Evolutionary conservation across 2,329 filamentous ascomycete genomes (phyloP), one percentile per base, ranked within the genome.

Genomic region (Exophiala sp.): DNA sequence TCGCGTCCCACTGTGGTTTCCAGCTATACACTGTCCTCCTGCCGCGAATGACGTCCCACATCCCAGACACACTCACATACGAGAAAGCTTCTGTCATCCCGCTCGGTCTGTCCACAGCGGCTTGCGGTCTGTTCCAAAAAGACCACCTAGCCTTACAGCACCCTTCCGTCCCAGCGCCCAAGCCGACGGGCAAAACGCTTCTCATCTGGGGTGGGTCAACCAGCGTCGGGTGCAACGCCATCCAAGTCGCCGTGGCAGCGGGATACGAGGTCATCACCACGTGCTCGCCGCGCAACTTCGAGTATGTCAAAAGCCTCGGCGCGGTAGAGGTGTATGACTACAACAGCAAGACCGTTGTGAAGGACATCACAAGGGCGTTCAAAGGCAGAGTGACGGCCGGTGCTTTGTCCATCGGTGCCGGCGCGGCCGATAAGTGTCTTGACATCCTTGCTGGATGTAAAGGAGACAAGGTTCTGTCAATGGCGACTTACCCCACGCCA

Each of bases 171-270:
- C 42, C 35, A 5, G 7, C 34, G 18, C 16, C 16, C 16, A 24
- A 46, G n/a, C 20, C 29, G 1, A 54, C 42, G 14, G 50, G 46
- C 14, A 34, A 57, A 18, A 36, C 40, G 14, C 3, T 60, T 10
- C 47, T 76, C 20, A 55, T 77, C 12, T 76, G 72, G 71, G 75
- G 75, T 24, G 75, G 70, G 3, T 68, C 71, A 3, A 71, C 70
- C 1, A 72, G 70, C 1, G 71, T 75, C 16, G 75, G 75, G 1
- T 66, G 67, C 35, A 70, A 67, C n/a, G 68, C 70, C 1, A 68
- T 75, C 8, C 74, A 77, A 47, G 66, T 71, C 21, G 67, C 75
- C 8, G 63, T 64, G 12, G 66, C 66, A 2, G 61, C 71, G 5
- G 73, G 75, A 2, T 68, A 72, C 50, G 61, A 63, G 1, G 69